Base-by-base conservation (phyloP, 2,329 filamentous ascomycete genomes). In the Neofusicoccum umdonicola region DNA sequence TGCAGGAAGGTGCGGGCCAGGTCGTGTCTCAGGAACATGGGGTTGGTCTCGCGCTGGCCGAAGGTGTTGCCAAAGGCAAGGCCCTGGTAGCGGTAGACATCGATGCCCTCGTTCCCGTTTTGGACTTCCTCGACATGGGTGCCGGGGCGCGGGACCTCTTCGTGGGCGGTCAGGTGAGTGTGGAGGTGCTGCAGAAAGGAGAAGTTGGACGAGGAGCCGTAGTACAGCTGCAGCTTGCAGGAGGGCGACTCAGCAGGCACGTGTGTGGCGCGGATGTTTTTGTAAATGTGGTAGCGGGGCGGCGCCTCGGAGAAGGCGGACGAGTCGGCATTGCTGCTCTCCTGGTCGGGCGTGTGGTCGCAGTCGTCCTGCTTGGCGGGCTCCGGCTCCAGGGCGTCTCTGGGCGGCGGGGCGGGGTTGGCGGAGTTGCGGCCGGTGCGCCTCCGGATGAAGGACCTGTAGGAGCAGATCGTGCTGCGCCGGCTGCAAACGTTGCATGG, bases 121-220 rank as follows among this genome's bases (percentile, higher is more conserved):
- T 65, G 57, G 19, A 65, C 64, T 8, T 65, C 58, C 15, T 54
- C 51, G 13, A 54, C 63, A 37, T 60, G 54, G 34, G 63, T 6
- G n/a, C 17, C 56, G 2, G 50, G 51, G 39, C 15, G 63, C 0
- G 63, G 63, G 12, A 52, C 63, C 37, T 61, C 63, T n/a, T 62
- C 57, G 15, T 62, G 51, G 27, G 64, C 52, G 34, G 48, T 62
- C 13, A 65, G 41, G 22, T 62, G 64, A 22, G 64, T 51, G 50
- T 65, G 64, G 41, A 65, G 39, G 41, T 65, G 64, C 17, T 62
- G 56, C 22, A 65, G 34, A 34, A 65, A 62, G 27, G 64, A 62
- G 44, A 65, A 65, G 44, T 65, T 65, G 39, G 64, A 65, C 1
- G 64, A 65, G 19, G 64, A 62, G 57, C 64, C 64, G 13, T 65